Evolutionary conservation across 768 basidiomycete genomes (phyloP).

Genomic region (Arthromyces matolae): DNA sequence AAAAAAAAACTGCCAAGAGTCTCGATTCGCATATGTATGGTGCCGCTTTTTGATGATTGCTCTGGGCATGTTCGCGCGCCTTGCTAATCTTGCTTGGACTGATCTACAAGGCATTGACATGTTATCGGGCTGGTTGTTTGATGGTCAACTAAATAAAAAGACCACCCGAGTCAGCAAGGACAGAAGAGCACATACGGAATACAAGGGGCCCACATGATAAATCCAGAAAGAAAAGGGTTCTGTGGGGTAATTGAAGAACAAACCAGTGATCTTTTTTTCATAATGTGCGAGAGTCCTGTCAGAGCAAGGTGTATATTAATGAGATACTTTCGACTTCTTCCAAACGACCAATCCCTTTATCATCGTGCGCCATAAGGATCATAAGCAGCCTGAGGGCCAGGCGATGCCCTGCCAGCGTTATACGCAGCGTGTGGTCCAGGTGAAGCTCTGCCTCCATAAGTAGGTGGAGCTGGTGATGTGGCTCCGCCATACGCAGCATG

Average conservation of each 20-base stretch:
- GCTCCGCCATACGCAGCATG: conserved; percentile 40
- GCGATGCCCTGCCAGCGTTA: conserved; percentile 32
- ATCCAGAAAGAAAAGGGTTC: conserved; percentile 8
- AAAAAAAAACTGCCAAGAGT: too few species aligned
- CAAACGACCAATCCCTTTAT: neutral
- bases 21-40: too few species aligned
- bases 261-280: conserved; percentile 11
- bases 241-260: conserved; percentile 9
- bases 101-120: conserved; percentile 11
- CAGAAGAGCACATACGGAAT: conserved; percentile 7
- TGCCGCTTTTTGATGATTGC: too few species aligned
- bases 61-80: too few species aligned
- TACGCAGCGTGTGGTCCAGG: conserved; percentile 45
- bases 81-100: too few species aligned
- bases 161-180: neutral
- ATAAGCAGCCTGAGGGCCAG: conserved; percentile 45
- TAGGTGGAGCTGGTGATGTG: conserved; percentile 30
- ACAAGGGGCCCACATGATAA: conserved; percentile 1
- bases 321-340: conserved; percentile 5
- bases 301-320: conserved; percentile 11
- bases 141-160: conserved; percentile 4
- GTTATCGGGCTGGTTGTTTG: too few species aligned
- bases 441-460: conserved; percentile 30
- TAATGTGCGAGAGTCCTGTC: conserved; percentile 3
- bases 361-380: conserved; percentile 16